A percentile compares a stretch with the other conserved stretches of the same genome.
These are phyloP conservation scores for Pseudocercospora fuligena DNA, from an alignment of 2,329 filamentous ascomycete genomes.

Conservation along the genomic window DNA sequence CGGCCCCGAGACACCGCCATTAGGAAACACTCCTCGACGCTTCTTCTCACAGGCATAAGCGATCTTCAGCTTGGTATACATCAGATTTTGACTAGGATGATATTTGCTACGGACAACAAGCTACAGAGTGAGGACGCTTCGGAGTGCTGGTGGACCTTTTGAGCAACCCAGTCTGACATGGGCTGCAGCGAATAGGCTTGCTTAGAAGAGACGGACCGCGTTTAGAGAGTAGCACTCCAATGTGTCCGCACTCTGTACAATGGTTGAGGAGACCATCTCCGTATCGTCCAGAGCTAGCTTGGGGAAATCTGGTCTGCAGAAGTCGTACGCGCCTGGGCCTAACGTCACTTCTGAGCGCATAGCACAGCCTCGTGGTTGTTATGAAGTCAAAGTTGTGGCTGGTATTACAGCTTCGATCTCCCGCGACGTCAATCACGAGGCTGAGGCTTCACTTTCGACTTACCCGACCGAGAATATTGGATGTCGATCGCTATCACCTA, in stretches of 20 bases:
- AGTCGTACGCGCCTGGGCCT: not conserved
- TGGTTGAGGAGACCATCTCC: slow-evolving; percentile 3
- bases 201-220: too few relatives aligned
- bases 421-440: not conserved
- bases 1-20: slow-evolving; percentile 5
- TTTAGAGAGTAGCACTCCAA: too few relatives aligned
- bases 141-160: too few relatives aligned
- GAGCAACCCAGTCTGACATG: too few relatives aligned
- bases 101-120: not conserved
- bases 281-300: not conserved
- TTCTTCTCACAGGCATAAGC: not conserved
- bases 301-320: not conserved
- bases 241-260: too few relatives aligned
- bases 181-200: too few relatives aligned
- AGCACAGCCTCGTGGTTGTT: slow-evolving; percentile 6
- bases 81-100: not conserved
- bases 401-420: not conserved
- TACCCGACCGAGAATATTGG: not conserved
- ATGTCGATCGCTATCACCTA: not conserved
- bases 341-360: slow-evolving; percentile 1
- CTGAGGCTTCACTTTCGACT: not conserved
- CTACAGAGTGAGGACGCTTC: too few relatives aligned
- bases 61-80: slow-evolving; percentile 2
- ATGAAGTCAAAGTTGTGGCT: slow-evolving; percentile 1
- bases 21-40: slow-evolving; percentile 3